Conservation (phyloP, 345 rosid genomes). For the Acer campestre region DNA sequence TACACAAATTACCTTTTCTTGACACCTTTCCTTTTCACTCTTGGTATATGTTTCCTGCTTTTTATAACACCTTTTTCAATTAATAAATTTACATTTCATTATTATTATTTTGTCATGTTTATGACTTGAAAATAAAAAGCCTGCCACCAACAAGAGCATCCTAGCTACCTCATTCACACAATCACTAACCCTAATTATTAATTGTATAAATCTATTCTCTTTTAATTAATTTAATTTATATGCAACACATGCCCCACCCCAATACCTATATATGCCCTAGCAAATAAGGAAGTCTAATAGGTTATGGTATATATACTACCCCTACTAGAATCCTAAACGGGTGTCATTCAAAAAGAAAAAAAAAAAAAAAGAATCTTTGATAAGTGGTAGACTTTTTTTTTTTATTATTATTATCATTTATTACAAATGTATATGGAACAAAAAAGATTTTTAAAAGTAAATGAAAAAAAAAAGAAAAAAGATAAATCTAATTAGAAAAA, state of each 20-base stretch:
- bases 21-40: constrained; percentile 40
- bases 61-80: constrained; percentile 15
- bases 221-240: not conserved
- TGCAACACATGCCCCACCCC: not conserved
- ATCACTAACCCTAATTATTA: not conserved
- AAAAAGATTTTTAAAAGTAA: too few relatives aligned
- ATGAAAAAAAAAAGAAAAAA: not conserved
- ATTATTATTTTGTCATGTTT: too few relatives aligned
- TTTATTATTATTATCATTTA: too few relatives aligned
- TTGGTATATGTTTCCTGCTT: constrained; percentile 23
- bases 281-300: not conserved
- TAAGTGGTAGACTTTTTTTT: not conserved
- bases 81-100: too few relatives aligned
- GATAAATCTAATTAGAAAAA: not conserved
- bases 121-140: not conserved
- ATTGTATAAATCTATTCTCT: not conserved
- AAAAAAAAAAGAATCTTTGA: too few relatives aligned
- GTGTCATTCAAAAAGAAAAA: too few relatives aligned
- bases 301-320: not conserved
- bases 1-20: constrained; percentile 26
- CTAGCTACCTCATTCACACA: constrained; percentile 2
- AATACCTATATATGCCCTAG: not conserved
- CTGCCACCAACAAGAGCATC: not conserved
- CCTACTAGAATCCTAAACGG: not conserved
- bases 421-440: not conserved